A percentile compares a stretch with the other conserved stretches of the same genome.
Evolutionary conservation across 257 asterid genomes (phyloP).

Genomic region (Lantana camara): DNA sequence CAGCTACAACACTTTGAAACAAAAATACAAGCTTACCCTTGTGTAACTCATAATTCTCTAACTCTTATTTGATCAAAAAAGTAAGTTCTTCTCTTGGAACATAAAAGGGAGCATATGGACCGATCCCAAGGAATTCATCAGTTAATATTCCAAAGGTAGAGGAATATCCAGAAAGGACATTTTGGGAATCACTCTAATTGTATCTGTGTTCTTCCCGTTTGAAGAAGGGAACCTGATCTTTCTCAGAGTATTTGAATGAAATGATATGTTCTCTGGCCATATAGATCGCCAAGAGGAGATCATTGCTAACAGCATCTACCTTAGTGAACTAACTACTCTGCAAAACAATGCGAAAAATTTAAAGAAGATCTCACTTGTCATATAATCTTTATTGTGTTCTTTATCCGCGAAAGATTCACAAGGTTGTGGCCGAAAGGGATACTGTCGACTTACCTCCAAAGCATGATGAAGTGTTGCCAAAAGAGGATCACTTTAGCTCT

Average conservation of each 20-base stretch:
- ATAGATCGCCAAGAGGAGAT: not conserved
- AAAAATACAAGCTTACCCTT: too few species aligned
- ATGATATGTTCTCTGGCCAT: not conserved
- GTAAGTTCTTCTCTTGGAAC: not conserved
- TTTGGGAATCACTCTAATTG: too few species aligned
- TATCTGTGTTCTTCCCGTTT: too few species aligned
- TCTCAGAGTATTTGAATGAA: not conserved
- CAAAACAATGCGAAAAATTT: not conserved
- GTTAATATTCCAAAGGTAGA: too few species aligned
- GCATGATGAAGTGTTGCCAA: constrained; percentile 12
- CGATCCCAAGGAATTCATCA: too few species aligned
- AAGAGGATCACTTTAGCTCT: not conserved
- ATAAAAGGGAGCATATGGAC: not conserved
- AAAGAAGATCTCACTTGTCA: not conserved
- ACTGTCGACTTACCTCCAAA: constrained; percentile 18
- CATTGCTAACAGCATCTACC: not conserved
- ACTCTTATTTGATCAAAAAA: too few species aligned
- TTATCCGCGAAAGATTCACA: not conserved
- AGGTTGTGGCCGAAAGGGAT: not conserved
- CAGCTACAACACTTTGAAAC: too few species aligned
- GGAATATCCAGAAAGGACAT: too few species aligned
- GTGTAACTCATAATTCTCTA: too few species aligned
- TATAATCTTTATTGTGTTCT: not conserved
- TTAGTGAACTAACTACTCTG: not conserved
- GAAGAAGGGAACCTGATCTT: too few species aligned